Conservation (phyloP, 2,329 filamentous ascomycete species). For the Keithomyces neogunnii region DNA sequence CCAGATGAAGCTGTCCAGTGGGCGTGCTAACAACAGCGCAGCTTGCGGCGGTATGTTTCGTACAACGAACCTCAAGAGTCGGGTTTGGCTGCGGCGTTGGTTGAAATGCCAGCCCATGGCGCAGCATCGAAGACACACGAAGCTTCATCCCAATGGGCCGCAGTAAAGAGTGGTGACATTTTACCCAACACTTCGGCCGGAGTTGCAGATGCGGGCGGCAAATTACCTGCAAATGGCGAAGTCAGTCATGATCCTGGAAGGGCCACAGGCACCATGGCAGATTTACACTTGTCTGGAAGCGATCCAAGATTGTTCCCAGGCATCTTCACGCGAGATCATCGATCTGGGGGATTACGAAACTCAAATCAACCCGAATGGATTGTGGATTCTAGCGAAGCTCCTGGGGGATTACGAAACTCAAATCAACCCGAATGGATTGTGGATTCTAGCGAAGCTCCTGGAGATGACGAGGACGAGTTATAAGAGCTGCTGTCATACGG, state of each 20-base stretch:
- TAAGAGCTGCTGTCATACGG: background rate
- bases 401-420: conserved; percentile 28
- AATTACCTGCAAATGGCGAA: background rate
- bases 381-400: conserved; percentile 10
- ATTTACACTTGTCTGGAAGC: conserved; percentile 43
- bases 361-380: conserved; percentile 17
- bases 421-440: conserved; percentile 15
- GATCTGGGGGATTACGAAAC: conserved; percentile 32
- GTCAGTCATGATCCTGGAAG: conserved; percentile 25
- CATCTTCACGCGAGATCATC: conserved; percentile 46
- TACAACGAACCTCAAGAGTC: conserved; percentile 20
- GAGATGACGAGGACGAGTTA: conserved; percentile 7
- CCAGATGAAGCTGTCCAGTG: background rate
- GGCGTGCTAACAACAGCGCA: conserved; percentile 10
- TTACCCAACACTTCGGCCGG: background rate
- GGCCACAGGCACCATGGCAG: conserved; percentile 29
- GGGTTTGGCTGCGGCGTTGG: conserved; percentile 1
- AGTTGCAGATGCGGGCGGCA: background rate
- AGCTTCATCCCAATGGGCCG: background rate
- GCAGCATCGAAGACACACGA: background rate
- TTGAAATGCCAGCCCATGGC: background rate
- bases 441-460: conserved; percentile 10
- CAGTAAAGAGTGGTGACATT: background rate
- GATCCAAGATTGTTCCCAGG: conserved; percentile 68
- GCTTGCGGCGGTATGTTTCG: conserved; percentile 34